Evolutionary conservation across 2,329 filamentous ascomycete species (phyloP), one percentile per base, ranked within the genome.

Genomic region (Fusarium duplospermum): DNA sequence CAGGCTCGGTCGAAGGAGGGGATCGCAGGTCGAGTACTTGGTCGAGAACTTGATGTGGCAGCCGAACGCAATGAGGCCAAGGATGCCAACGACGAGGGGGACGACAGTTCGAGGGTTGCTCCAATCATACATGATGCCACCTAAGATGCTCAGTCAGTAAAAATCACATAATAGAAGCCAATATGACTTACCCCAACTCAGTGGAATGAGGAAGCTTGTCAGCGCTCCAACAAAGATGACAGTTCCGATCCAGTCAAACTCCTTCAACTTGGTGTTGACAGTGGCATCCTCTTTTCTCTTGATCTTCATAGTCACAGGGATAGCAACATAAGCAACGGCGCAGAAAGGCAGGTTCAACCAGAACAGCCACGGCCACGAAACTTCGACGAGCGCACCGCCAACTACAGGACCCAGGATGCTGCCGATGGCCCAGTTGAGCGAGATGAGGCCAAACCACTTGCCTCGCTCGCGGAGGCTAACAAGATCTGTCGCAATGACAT

Each of bases 81-180:
- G 79, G 1, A 83, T 80, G 2, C 91, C 90, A 6, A 93, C 54
- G 8, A 90, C 80, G 11, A 94, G 81, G 0, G 92, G 91, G 0
- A 92, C 85, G 2, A 93, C 82, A 0, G 90, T 91, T 2, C 86
- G 85, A 86, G 89, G 92, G 4, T 87, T 90, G 52, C 82, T 79
- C 92, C 92, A 94, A 0, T 86, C 77, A 77, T 92, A 93, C 82
- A 91, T 88, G 10, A 92, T 86, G 40, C 91, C 91, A 11, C 91
- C 92, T 75, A 31, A 4, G 4, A 47, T 38, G 27, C 9, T 20
- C 20, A 16, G 29, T 75, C 18, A 75, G 66, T 16, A 63, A 66
- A 2, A 13, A 50, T 22, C 22, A 24, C 27, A 13, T 6, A 16
- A 7, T 33, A 33, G 2, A 6, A 16, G n/a, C 13, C 2, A 27